Evolutionary conservation across 768 basidiomycete genomes (phyloP).

Genomic region (Lactifluus echinatus): DNA sequence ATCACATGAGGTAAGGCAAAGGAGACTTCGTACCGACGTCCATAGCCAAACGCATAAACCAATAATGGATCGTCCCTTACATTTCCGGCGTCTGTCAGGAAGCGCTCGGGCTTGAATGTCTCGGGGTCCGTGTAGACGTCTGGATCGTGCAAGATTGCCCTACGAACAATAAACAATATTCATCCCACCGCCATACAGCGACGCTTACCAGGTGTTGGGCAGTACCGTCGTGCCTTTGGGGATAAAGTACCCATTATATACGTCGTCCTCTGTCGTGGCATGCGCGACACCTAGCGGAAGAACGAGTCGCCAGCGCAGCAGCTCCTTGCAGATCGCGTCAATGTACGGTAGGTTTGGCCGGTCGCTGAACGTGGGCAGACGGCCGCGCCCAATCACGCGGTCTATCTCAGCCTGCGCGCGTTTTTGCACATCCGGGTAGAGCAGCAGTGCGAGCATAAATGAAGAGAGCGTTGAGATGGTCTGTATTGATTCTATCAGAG

Average conservation of each 20-base stretch:
- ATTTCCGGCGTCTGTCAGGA: constrained; percentile 5
- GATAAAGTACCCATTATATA: constrained; percentile 5
- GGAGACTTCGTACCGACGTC: not conserved
- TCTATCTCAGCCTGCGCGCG: constrained; percentile 20
- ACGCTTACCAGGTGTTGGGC: constrained; percentile 5
- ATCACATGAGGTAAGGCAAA: not conserved
- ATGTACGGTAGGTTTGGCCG: constrained; percentile 23
- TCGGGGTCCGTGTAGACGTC: constrained; percentile 15
- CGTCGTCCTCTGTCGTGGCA: constrained; percentile 7
- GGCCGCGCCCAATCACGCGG: constrained; percentile 16
- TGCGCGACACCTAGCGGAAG: constrained; percentile 10
- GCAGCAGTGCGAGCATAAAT: constrained; percentile 9
- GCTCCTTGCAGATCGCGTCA: constrained; percentile 12
- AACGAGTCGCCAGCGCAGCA: constrained; percentile 6
- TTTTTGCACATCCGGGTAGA: constrained; percentile 7
- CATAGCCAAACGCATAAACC: constrained; percentile 6
- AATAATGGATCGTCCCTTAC: constrained; percentile 3
- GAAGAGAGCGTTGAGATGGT: constrained; percentile 6
- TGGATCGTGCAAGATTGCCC: constrained; percentile 23
- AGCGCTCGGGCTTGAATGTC: constrained; percentile 13
- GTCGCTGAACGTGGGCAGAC: constrained; percentile 20
- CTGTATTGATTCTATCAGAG: not conserved
- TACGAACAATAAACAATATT: not conserved
- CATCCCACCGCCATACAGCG: no score
- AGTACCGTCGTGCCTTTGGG: constrained; percentile 9